A percentile compares a stretch with the other conserved stretches of the same genome.
phyloP scores from a whole-genome alignment of 1,139 yeast genomes.

The Yamadazyma blattariae region DNA sequence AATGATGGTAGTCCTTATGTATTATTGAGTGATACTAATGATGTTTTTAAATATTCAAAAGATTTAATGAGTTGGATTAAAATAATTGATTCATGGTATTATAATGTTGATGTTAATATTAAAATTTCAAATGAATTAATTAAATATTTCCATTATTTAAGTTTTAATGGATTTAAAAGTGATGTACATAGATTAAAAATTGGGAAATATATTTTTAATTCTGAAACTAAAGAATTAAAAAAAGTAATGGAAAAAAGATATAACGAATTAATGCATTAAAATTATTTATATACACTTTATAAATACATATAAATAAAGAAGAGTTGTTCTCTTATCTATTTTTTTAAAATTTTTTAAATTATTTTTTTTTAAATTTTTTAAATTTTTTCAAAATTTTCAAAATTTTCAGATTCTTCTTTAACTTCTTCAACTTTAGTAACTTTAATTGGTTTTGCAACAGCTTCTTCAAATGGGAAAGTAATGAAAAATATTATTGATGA shows the following conservation, averaged over 20 bases:
- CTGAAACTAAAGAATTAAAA: constrained; percentile 17
- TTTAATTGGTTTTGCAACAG: constrained; percentile 21
- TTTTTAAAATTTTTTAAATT: too few species aligned
- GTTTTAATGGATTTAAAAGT: constrained; percentile 18
- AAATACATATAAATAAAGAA: too few species aligned
- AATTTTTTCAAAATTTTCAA: too few species aligned
- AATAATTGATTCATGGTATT: constrained; percentile 49
- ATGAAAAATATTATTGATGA: constrained; percentile 24
- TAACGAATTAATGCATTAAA: constrained; percentile 14
- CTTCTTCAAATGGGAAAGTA: constrained; percentile 25
- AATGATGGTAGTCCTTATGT: constrained; percentile 42
- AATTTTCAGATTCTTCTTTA: constrained; percentile 5
- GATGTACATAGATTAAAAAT: constrained; percentile 18
- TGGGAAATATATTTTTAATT: constrained; percentile 22
- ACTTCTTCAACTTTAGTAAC: constrained; percentile 8
- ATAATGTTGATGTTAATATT: constrained; percentile 11
- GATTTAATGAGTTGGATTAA: constrained; percentile 46
- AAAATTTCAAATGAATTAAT: constrained; percentile 1
- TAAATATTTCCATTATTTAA: constrained; percentile 10
- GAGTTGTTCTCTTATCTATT: too few species aligned
- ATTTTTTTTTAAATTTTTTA: neutral
- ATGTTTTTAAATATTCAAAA: constrained; percentile 39
- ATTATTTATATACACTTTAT: neutral
- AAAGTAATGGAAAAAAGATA: constrained; percentile 22
- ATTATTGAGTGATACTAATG: constrained; percentile 26